phyloP scores from a whole-genome alignment of 176 grass and related monocot genomes.

The Ensete glaucum region DNA sequence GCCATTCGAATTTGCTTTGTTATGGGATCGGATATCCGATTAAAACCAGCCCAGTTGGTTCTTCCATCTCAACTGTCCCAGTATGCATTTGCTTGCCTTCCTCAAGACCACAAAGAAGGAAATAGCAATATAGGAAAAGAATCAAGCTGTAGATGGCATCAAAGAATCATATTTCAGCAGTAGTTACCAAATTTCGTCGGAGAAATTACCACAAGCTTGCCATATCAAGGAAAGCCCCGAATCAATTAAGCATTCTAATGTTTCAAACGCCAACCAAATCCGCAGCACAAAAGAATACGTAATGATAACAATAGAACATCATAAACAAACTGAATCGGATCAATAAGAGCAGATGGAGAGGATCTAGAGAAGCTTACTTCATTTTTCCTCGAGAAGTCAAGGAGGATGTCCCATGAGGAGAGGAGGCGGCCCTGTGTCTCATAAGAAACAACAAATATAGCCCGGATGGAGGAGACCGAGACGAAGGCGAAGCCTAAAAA shows the following conservation, averaged over 20 bases:
- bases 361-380: constrained; percentile 24
- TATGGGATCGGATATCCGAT: too few species aligned
- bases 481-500: background rate
- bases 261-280: background rate
- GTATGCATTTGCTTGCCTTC: too few species aligned
- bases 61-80: too few species aligned
- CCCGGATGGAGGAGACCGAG: background rate
- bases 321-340: constrained; percentile 2
- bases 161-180: too few species aligned
- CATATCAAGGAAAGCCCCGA: too few species aligned
- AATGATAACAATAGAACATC: background rate
- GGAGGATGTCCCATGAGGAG: constrained; percentile 16
- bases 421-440: constrained; percentile 40
- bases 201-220: too few species aligned
- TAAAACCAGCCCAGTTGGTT: too few species aligned
- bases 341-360: background rate
- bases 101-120: too few species aligned
- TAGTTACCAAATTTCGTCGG: too few species aligned
- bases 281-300: background rate
- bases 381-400: constrained; percentile 19
- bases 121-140: too few species aligned
- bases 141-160: too few species aligned
- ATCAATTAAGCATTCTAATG: background rate
- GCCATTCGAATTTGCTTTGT: too few species aligned
- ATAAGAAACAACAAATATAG: constrained; percentile 4